Conservation (phyloP, 345 rosid genomes). For the Acer negundo region DNA sequence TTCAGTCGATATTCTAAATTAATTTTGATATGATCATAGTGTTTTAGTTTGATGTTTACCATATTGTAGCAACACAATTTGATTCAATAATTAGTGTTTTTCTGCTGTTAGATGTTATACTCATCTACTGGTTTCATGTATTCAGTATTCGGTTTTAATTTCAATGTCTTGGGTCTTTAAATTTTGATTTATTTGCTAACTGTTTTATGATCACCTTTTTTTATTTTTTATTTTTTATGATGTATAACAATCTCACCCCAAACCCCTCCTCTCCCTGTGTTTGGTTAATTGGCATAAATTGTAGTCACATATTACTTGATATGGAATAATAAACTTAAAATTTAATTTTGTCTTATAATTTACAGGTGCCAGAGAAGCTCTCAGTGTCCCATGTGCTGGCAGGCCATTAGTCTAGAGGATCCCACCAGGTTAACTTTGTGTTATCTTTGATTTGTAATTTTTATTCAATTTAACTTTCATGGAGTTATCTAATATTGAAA, state of each 20-base stretch:
- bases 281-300: background rate
- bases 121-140: slow-evolving; percentile 1
- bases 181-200: background rate
- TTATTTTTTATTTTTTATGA: background rate
- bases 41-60: slow-evolving; percentile 1
- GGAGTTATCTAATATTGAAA: slow-evolving; percentile 14
- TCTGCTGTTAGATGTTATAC: background rate
- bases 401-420: slow-evolving; percentile 60
- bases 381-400: slow-evolving; percentile 87
- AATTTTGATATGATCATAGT: background rate
- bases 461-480: background rate
- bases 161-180: background rate
- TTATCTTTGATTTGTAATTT: background rate
- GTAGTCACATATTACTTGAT: background rate
- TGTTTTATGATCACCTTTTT: background rate
- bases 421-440: slow-evolving; percentile 45
- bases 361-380: slow-evolving; percentile 79
- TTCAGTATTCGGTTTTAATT: background rate
- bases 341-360: slow-evolving; percentile 10
- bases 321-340: slow-evolving; percentile 1
- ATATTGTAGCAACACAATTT: background rate
- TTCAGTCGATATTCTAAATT: background rate
- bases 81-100: too few relatives aligned
- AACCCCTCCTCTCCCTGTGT: background rate
- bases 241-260: background rate